Evolutionary conservation across 108 stramenopile genomes (phyloP), one percentile per base, ranked within the genome.

Genomic region (Skeletonema menzelii): DNA sequence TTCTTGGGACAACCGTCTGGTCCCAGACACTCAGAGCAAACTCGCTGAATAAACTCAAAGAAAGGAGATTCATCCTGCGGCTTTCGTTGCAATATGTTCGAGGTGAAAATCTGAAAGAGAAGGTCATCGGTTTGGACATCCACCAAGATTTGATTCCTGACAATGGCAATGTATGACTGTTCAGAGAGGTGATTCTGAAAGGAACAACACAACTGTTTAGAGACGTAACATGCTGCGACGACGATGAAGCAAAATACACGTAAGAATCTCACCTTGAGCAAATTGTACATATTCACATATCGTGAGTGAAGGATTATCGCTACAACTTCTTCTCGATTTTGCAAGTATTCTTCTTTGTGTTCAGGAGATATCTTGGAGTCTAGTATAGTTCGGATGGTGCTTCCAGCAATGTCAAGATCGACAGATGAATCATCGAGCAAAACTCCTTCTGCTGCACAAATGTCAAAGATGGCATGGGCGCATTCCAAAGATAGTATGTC

Each of bases 31-130:
- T 89, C 80, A 10, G 88, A 84, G 78, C 95, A 96, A 1, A 94
- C 95, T 30, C 95, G 73, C 59, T 96, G 92, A 30, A 96, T 96
- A 65, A 91, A 94, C 73, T 96, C 95, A 42, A 94, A 81, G 73
- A 96, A 96, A 5, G 95, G 95, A 2, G 91, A 88, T 64, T 94
- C 95, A 19, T 94, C 92, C 12, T 81, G 84, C 19, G 72, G 44
- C 2, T 84, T 70, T 34, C 86, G 63, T 63, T 92, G 92, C 0
- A 96, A 74, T 20, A 96, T 87, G 42, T 94, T 93, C 44, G 77
- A 76, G 0, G 92, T 94, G 59, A 96, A 96, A 65, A 96, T 96
- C 69, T 96, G 95, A 46, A 91, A 91, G 26, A 96, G 75, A 19
- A 91, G 67, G 71, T 94, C 93, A 47, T 86, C 86, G 19, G 87